Base-by-base conservation (phyloP, 2,329 filamentous ascomycete genomes). In the Arthroderma sp. region DNA sequence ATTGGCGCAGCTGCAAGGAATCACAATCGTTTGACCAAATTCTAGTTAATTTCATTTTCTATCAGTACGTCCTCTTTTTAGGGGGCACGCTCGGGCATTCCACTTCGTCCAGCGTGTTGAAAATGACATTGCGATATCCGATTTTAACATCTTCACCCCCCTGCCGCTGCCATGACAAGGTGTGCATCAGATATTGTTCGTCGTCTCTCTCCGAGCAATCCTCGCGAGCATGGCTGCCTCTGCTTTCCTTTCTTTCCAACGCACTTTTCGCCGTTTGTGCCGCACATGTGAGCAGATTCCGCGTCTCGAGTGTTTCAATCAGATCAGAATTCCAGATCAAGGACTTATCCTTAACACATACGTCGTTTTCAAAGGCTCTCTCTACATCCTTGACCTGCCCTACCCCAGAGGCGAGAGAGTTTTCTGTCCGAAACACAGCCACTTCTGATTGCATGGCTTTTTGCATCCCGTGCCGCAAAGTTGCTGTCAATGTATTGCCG, bases 291-390 rank as follows among this genome's bases (percentile, higher is more conserved):
- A 93, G 71, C 58, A 94, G 67, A 65, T 94, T 94, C 58, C 85
- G 76, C 60, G 93, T 72, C 70, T 94, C 86, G 40, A 94, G 76
- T 2, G 85, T 89, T 74, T 94, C 86, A 43, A 93, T 83, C 27
- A 94, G 77, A 61, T 94, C 86, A 11, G 83, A 85, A 77, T 94
- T 94, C 87, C 86, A 94, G 70, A 94, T 94, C 85, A 94, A 91
- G 73, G 83, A 87, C 65, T 86, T 81, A 67, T 94, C 86, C 75
- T 91, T 89, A 68, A 84, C 91, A 60, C 85, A 84, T 53, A 94
- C 80, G 57, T 93, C 72, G 55, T 73, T 49, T 39, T 45, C 67
- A 68, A 83, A 94, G 54, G 71, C 74, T 56, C 75, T 66, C 62
- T 94, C 86, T 54, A 94, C 85, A 54, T 85, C 78, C 50, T 69